A percentile compares a stretch with the other conserved stretches of the same genome.
These are phyloP conservation scores for Suhomyces vadensis DNA, from an alignment of 805 yeast species.

Conservation along the genomic window DNA sequence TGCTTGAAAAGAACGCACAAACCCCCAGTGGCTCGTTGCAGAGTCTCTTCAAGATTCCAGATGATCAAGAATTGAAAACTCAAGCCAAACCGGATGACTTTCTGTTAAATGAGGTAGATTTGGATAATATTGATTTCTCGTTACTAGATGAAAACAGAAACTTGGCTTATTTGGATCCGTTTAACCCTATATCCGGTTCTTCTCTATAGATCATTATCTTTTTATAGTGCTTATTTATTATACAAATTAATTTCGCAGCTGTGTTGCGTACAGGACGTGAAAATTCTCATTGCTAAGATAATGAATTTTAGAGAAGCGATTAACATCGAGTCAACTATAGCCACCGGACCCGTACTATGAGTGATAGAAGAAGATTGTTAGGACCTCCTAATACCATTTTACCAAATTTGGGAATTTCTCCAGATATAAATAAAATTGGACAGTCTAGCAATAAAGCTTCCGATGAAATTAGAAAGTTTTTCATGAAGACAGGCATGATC, in stretches of 20 bases:
- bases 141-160: conserved; percentile 18
- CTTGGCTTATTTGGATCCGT: conserved; percentile 29
- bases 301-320: not conserved
- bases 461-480: conserved; percentile 44
- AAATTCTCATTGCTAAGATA: conserved; percentile 9
- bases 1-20: conserved; percentile 46
- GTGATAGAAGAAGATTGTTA: conserved; percentile 81
- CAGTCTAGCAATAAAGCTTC: conserved; percentile 2
- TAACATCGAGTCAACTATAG: not conserved
- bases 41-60: not conserved
- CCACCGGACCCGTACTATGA: conserved; percentile 11
- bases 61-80: not conserved
- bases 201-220: not conserved
- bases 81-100: not conserved
- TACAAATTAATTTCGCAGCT: not conserved
- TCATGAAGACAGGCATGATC: conserved; percentile 62
- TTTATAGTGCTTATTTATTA: conserved; percentile 7
- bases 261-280: conserved; percentile 4
- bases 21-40: not conserved
- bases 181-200: conserved; percentile 12
- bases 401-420: conserved; percentile 11
- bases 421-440: not conserved
- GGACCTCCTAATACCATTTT: conserved; percentile 72
- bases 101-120: conserved; percentile 14
- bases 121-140: conserved; percentile 21